Conservation (phyloP, 192 early-diverging fungal species). For the Coemansia umbellata region DNA sequence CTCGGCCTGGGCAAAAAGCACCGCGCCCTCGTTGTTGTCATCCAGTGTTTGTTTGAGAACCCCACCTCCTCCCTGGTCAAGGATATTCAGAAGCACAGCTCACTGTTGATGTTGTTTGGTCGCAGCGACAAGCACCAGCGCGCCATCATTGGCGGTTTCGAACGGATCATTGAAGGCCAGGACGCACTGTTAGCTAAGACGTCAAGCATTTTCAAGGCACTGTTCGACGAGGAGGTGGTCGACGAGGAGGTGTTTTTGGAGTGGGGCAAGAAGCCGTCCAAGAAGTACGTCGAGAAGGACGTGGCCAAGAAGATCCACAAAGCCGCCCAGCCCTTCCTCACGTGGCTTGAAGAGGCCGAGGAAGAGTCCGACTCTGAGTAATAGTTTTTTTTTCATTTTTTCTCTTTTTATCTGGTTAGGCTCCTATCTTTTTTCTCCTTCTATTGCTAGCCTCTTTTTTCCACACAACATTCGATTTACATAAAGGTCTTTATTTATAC, state of each 20-base stretch:
- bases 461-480: background rate
- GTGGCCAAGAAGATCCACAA: slow-evolving; percentile 77
- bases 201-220: slow-evolving; percentile 75
- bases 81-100: slow-evolving; percentile 68
- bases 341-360: slow-evolving; percentile 87
- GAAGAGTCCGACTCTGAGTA: slow-evolving; percentile 65
- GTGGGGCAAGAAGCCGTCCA: slow-evolving; percentile 84
- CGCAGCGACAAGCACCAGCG: slow-evolving; percentile 80
- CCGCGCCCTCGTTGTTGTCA: slow-evolving; percentile 75
- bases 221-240: slow-evolving; percentile 88
- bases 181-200: slow-evolving; percentile 59
- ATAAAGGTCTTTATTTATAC: too few species aligned
- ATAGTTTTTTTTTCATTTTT: background rate
- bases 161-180: slow-evolving; percentile 69
- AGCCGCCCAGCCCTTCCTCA: slow-evolving; percentile 82
- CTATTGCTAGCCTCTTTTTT: background rate
- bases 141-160: slow-evolving; percentile 86
- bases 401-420: slow-evolving; percentile 2
- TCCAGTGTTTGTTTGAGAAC: slow-evolving; percentile 75
- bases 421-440: slow-evolving; percentile 1
- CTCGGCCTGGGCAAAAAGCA: slow-evolving; percentile 72
- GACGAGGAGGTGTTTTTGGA: slow-evolving; percentile 85
- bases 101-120: slow-evolving; percentile 71
- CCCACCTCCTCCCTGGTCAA: slow-evolving; percentile 52
- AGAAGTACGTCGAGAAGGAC: slow-evolving; percentile 82